Conservation (phyloP, 2,329 filamentous ascomycete genomes). For the Xylariaceae sp. region DNA sequence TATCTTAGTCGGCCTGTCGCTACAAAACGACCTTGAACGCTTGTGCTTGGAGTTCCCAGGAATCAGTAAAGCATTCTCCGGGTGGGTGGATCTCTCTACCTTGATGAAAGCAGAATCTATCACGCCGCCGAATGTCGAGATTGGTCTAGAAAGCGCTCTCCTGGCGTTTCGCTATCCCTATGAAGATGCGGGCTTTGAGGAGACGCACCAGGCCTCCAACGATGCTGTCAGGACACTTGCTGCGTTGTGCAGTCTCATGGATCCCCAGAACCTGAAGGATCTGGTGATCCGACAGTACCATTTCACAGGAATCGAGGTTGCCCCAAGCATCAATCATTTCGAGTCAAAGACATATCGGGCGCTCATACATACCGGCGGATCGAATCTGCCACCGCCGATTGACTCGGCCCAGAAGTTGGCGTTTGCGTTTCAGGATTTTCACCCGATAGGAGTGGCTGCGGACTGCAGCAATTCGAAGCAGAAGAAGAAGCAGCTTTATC, state of each 20-base stretch:
- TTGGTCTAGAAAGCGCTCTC: background rate
- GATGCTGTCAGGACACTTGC: slow-evolving; percentile 9
- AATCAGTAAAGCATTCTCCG: slow-evolving; percentile 2
- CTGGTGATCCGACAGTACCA: background rate
- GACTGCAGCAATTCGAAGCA: background rate
- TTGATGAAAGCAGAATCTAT: slow-evolving; percentile 2
- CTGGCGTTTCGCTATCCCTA: background rate
- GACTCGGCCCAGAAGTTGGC: slow-evolving; percentile 6
- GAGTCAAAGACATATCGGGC: background rate
- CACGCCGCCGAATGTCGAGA: background rate
- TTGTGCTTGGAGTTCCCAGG: slow-evolving; percentile 6
- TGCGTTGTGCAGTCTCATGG: slow-evolving; percentile 1
- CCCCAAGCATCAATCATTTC: background rate
- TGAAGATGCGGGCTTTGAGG: background rate
- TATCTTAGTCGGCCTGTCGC: slow-evolving; percentile 6
- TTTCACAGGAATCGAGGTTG: background rate
- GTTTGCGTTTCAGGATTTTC: background rate
- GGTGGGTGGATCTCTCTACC: slow-evolving; percentile 11
- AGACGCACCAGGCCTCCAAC: background rate
- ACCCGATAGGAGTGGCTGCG: slow-evolving; percentile 1
- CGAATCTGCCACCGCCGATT: background rate
- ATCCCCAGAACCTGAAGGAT: background rate
- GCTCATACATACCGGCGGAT: background rate
- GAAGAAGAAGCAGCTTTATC: background rate
- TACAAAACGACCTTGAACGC: slow-evolving; percentile 4